phyloP scores from a whole-genome alignment of 2,329 filamentous ascomycete species.

The Trichoderma sp. region DNA sequence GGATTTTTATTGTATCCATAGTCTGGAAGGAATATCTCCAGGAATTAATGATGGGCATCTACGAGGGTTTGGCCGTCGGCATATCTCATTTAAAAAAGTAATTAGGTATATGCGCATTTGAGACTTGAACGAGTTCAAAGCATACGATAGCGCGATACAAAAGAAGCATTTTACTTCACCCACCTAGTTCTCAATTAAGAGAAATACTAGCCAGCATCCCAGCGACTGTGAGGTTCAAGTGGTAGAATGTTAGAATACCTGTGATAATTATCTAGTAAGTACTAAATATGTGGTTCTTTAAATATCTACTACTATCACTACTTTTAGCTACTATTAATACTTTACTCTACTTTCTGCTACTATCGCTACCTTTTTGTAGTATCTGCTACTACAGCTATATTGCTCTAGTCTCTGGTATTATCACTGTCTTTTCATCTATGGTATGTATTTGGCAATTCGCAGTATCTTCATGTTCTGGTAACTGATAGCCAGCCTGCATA shows the following conservation, averaged over 20 bases:
- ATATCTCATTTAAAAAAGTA: not conserved
- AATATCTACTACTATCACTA: too few species aligned
- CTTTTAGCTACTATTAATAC: too few species aligned
- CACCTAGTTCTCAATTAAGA: not conserved
- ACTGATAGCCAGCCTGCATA: not conserved
- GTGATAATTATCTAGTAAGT: too few species aligned
- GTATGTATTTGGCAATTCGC: not conserved
- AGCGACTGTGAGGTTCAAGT: too few species aligned
- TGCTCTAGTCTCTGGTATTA: too few species aligned
- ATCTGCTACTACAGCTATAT: too few species aligned
- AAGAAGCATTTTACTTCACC: not conserved
- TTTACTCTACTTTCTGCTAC: too few species aligned
- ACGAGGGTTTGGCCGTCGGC: not conserved
- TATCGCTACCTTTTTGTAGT: too few species aligned
- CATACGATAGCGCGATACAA: not conserved
- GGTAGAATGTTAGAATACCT: too few species aligned
- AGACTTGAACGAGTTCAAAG: not conserved
- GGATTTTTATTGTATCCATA: not conserved
- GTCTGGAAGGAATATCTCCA: not conserved
- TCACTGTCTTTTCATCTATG: not conserved
- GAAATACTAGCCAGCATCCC: not conserved
- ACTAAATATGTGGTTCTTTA: too few species aligned
- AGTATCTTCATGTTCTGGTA: not conserved
- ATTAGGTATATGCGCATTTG: not conserved
- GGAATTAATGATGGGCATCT: not conserved